These are phyloP conservation scores for Fraxinus quadrangulata DNA, from an alignment of 257 asterid genomes.

Conservation along the genomic window DNA sequence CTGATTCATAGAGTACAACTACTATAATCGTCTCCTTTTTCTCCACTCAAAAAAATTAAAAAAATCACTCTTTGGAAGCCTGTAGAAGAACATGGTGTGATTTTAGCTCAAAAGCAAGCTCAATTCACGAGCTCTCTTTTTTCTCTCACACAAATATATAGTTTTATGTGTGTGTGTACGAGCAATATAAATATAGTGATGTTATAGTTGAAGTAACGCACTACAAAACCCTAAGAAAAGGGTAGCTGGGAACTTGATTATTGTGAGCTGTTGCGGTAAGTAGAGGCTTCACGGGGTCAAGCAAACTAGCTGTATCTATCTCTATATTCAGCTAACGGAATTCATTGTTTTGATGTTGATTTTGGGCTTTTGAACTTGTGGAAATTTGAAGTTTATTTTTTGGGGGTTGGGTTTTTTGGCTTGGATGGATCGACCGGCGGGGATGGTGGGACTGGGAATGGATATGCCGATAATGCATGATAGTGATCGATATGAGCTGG, in stretches of 20 bases:
- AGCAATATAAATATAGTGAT: not conserved
- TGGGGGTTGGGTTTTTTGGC: conserved; percentile 11
- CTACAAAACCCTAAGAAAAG: conserved; percentile 23
- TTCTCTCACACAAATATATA: conserved; percentile 17
- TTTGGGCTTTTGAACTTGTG: not conserved
- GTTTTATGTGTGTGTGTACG: not conserved
- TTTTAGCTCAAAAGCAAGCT: conserved; percentile 32
- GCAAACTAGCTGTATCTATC: conserved; percentile 27
- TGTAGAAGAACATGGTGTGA: conserved; percentile 24
- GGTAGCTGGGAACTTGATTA: conserved; percentile 23
- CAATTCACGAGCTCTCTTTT: conserved; percentile 49
- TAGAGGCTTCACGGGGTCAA: conserved; percentile 59
- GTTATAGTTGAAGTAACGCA: conserved; percentile 32
- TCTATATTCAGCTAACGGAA: conserved; percentile 37
- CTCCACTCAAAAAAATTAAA: not conserved
- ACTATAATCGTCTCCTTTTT: conserved; percentile 15
- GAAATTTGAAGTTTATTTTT: conserved; percentile 14
- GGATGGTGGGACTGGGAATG: conserved; percentile 67
- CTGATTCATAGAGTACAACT: conserved; percentile 10
- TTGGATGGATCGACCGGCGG: conserved; percentile 65
- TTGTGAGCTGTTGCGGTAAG: conserved; percentile 36
- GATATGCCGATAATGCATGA: conserved; percentile 96
- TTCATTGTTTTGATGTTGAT: conserved; percentile 21
- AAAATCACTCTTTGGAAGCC: conserved; percentile 25
- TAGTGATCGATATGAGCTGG: conserved; percentile 86